Base-by-base conservation (phyloP, 306 rosid species). In the Dicorynia guianensis region DNA sequence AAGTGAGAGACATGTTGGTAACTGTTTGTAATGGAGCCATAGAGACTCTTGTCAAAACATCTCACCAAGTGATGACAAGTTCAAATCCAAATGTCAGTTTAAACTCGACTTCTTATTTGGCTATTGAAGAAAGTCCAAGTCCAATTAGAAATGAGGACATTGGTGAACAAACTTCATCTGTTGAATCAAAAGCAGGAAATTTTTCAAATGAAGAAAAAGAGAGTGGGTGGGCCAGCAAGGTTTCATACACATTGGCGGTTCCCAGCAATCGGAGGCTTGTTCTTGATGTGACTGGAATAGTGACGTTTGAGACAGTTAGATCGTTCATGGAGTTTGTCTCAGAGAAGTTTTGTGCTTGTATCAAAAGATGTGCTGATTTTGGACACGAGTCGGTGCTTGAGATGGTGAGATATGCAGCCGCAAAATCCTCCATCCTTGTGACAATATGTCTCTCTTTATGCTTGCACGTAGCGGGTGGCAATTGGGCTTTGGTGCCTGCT, bases 281-380 rank as follows among this genome's bases (percentile, higher is more conserved):
- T 36, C 86, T 90, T 59, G 90, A 93, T 14, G 36, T 88, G 50
- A 87, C 92, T 1, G 92, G 97, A 74, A 86, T 85, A 74, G 86
- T 90, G 75, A 85, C 95, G 11, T 90, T 85, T 71, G 98, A 88
- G 81, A 89, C 96, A 0, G 82, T 89, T 8, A 79, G 92, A 60
- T 89, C 96, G 4, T 82, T 87, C 55, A 46, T 92, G 80, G 93
- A 89, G 79, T 80, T 90, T 64, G 42, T 89, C 55, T 53, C 85
- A 53, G 88, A 83, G 77, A 90, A 72, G 50, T 52, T 95, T 3
- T 86, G 68, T 48, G 85, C 78, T 42, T 85, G 89, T 19, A 63
- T 81, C 76, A 83, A 19, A 76, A 79, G 63, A 65, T 57, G 84
- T 52, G 82, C 64, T 63, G 64, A 78, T 43, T n/a, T 69, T 73